Evolutionary conservation across 805 yeast species (phyloP), one percentile per base, ranked within the genome.

Genomic region (Zygosaccharomyces pseudorouxii): DNA sequence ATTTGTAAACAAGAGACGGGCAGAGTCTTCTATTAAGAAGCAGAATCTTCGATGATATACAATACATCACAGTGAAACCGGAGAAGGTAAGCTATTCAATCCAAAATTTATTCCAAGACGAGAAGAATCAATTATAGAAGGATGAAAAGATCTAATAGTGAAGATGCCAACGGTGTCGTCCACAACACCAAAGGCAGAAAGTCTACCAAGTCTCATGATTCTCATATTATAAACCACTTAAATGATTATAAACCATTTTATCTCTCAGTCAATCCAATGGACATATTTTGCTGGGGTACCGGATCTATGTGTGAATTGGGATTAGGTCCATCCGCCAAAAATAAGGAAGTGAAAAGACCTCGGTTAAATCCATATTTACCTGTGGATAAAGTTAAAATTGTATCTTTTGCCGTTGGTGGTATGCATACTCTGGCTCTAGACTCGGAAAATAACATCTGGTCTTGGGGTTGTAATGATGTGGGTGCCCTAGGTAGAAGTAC

Each of bases 281-380:
- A 89, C 61, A 74, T 93, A 2, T 92, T 86, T 64, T 95, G 88
- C 31, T 93, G 95, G 86, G 99, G 99, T 36, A 80, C 95, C 1
- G 99, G 99, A 1, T 83, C 96, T 0, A 92, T 93, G 93, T 89
- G 97, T 72, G 99, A 93, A 65, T 75, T 93, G 25, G 99, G 99
- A 1, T 73, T 93, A n/a, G 99, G 99, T 1, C 98, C 98, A 8
- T 78, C 74, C n/a, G 88, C 95, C 2, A 84, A 78, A 55, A 92
- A 89, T 31, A 89, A 89, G 52, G 97, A 90, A 65, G 97, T 93
- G 18, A 93, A 93, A 63, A 81, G 99, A 63, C 99, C 99, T 14
- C 79, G 99, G 56, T 73, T 92, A 63, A 93, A 90, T 59, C 89
- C 96, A 2, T 80, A 73, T 50, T 73, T 93, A 53, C 73, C 80